Percentiles rank a stretch among this genome's conserved stretches.
These are phyloP conservation scores for Fusarium udum DNA, from an alignment of 2,329 filamentous ascomycete species.

Conservation along the genomic window DNA sequence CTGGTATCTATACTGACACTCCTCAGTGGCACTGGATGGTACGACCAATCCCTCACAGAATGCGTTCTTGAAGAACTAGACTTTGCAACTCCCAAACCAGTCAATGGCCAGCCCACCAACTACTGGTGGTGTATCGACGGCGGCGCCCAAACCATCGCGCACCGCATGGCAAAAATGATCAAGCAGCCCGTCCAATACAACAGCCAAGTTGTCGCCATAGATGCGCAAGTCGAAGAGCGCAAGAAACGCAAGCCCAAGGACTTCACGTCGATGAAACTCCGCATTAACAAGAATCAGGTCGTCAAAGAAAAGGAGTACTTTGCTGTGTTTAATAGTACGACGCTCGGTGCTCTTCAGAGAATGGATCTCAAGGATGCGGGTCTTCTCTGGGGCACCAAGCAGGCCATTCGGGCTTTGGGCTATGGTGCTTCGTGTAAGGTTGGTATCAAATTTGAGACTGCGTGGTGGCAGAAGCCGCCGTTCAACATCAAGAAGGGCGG, in stretches of 20 bases:
- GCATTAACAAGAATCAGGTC: background rate
- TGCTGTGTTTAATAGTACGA: constrained; percentile 34
- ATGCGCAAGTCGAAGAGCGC: background rate
- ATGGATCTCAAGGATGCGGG: constrained; percentile 39
- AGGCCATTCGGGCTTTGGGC: constrained; percentile 44
- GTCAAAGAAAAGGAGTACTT: constrained; percentile 24
- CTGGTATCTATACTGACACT: background rate
- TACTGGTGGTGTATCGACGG: constrained; percentile 38
- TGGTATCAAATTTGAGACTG: constrained; percentile 47
- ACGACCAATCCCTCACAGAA: constrained; percentile 33
- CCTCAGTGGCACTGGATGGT: constrained; percentile 32
- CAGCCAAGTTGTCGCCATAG: constrained; percentile 22
- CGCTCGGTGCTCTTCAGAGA: constrained; percentile 22
- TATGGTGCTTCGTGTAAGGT: constrained; percentile 46
- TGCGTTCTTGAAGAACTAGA: constrained; percentile 35
- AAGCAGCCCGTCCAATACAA: constrained; percentile 12
- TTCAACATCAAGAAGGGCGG: constrained; percentile 25
- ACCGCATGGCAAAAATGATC: constrained; percentile 15
- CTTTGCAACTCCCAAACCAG: background rate
- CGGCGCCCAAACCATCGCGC: constrained; percentile 21
- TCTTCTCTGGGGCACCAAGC: constrained; percentile 43
- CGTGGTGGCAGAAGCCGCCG: constrained; percentile 37
- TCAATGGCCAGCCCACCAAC: background rate
- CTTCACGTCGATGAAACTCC: constrained; percentile 7
- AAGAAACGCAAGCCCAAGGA: background rate